These are phyloP conservation scores for Calvatia gigantea DNA, from an alignment of 768 basidiomycete species.

Conservation along the genomic window DNA sequence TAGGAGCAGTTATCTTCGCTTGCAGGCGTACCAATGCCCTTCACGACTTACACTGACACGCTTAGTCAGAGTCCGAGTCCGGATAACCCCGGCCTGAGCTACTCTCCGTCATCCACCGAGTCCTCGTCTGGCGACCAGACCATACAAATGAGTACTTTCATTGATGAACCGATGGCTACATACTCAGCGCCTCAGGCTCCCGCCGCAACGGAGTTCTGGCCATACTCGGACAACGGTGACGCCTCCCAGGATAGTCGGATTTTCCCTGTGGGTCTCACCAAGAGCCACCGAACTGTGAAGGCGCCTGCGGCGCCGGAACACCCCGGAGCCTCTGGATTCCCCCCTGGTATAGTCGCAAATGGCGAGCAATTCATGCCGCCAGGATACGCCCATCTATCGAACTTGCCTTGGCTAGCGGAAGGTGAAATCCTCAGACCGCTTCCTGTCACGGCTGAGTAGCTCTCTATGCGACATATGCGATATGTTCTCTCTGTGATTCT, in stretches of 20 bases:
- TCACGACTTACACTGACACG: neutral
- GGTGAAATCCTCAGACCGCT: constrained; percentile 3
- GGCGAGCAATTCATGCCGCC: neutral
- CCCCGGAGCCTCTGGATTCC: neutral
- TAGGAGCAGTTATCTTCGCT: constrained; percentile 10
- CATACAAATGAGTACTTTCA: constrained; percentile 51
- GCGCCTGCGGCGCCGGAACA: neutral
- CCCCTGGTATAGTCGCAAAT: neutral
- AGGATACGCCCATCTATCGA: neutral
- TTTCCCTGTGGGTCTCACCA: constrained; percentile 2
- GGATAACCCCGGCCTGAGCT: constrained; percentile 53
- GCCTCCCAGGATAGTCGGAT: neutral
- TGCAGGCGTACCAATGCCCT: neutral
- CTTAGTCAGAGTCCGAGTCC: constrained; percentile 37
- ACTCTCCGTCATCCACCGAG: constrained; percentile 59
- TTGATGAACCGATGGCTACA: constrained; percentile 36
- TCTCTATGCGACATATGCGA: neutral
- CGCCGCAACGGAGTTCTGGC: constrained; percentile 18
- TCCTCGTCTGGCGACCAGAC: constrained; percentile 53
- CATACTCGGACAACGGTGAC: constrained; percentile 17
- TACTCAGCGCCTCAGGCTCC: constrained; percentile 4
- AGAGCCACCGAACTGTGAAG: neutral
- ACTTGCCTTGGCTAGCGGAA: constrained; percentile 2
- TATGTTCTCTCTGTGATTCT: constrained; percentile 10
- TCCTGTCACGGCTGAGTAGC: neutral